Base-by-base conservation (phyloP, 2,329 filamentous ascomycete genomes). In the Pseudomassariella vexata region DNA sequence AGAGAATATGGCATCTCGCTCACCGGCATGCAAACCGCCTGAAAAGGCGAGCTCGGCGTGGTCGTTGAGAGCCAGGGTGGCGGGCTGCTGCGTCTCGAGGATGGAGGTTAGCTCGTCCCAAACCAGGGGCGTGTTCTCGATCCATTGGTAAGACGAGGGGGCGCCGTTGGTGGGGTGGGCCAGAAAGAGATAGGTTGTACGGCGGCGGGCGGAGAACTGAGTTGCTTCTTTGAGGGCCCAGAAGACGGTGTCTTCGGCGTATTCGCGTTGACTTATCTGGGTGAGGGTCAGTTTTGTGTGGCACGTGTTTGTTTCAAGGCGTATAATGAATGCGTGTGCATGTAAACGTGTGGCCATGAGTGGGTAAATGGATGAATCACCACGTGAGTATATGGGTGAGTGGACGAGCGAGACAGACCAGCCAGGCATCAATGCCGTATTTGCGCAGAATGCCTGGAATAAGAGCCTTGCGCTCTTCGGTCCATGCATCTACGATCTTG, bases 201-300 rank as follows among this genome's bases (percentile, higher is more conserved):
- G 56, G n/a, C 66, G 60, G 5, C 65, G 59, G 5, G 68, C 66
- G 3, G 65, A 66, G 48, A 70, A 70, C 42, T 66, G 58, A 6
- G 47, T 53, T 5, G 59, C 59, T 14, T 53, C 48, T 40, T 69
- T 70, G 20, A 71, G 56, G 4, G 66, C 63, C 65, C 66, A 70
- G 48, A 70, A 70, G 16, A 64, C 59, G 0, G 66, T 69, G 35
- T 71, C 67, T 42, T 71, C 67, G 37, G 63, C 65, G 43, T 70
- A 68, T 40, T 71, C 66, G 30, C 61, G 62, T 48, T 71, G 65
- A 52, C 62, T 66, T 41, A 68, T 65, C 64, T 69, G 12, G 8
- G n/a, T 16, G 14, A 10, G 9, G 3, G 26, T 24, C 15, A 24
- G 20, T 33, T 28, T 11, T 17, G 9, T 20, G 17, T n/a, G n/a